Evolutionary conservation across 768 basidiomycete genomes (phyloP).

Genomic region (Calocybe indica): DNA sequence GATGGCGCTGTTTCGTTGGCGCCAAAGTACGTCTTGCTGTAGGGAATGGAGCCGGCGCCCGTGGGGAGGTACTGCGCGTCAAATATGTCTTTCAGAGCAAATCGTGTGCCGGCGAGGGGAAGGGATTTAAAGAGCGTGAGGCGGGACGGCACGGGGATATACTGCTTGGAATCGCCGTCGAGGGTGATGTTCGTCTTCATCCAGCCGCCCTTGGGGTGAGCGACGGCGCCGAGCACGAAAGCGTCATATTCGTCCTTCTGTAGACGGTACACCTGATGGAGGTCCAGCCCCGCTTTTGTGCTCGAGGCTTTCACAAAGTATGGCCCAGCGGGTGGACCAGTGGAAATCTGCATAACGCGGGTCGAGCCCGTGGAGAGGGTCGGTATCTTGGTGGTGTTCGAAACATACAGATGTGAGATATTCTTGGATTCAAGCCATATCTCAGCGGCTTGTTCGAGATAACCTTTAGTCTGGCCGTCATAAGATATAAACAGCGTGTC

Average conservation of each 20-base stretch:
- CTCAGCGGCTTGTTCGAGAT: slow-evolving; percentile 19
- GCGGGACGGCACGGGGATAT: slow-evolving; percentile 47
- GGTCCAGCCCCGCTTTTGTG: slow-evolving; percentile 1
- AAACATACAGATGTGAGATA: slow-evolving; percentile 16
- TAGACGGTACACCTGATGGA: slow-evolving; percentile 29
- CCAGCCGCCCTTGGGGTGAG: slow-evolving; percentile 27
- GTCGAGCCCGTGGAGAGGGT: slow-evolving; percentile 5
- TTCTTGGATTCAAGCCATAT: slow-evolving; percentile 19
- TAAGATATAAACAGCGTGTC: slow-evolving; percentile 23
- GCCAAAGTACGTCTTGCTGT: slow-evolving; percentile 24
- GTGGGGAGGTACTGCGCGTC: slow-evolving; percentile 28
- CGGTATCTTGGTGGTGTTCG: slow-evolving; percentile 12
- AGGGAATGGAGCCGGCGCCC: slow-evolving; percentile 28
- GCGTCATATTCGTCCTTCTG: slow-evolving; percentile 36
- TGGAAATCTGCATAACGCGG: slow-evolving; percentile 9
- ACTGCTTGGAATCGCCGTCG: slow-evolving; percentile 14
- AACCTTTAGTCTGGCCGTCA: slow-evolving; percentile 15
- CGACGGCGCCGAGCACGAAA: slow-evolving; percentile 37
- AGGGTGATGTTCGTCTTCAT: slow-evolving; percentile 24
- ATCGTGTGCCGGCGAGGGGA: slow-evolving; percentile 38
- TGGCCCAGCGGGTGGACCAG: slow-evolving; percentile 22
- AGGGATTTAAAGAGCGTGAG: slow-evolving; percentile 25
- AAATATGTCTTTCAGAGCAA: slow-evolving; percentile 42
- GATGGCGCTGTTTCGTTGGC: slow-evolving; percentile 32
- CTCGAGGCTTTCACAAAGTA: slow-evolving; percentile 14